phyloP scores from a whole-genome alignment of 75 land plant species.

The Selaginella tamariscina region DNA sequence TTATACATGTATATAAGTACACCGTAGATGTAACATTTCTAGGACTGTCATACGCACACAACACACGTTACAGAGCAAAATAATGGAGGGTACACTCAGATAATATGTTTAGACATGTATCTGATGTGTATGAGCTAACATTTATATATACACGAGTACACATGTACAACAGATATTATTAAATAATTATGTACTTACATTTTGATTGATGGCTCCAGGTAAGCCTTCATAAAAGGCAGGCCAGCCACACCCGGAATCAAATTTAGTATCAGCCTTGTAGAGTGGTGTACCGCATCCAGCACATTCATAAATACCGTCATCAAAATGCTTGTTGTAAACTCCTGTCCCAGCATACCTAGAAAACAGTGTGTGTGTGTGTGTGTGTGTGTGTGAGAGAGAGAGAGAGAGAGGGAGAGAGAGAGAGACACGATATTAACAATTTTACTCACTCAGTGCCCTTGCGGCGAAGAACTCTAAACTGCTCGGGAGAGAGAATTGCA shows the following conservation, averaged over 20 bases:
- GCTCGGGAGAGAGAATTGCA: constrained; percentile 78
- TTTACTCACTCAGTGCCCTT: constrained; percentile 84
- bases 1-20: not conserved
- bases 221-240: constrained; percentile 5
- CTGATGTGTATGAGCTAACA: no score
- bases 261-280: constrained; percentile 5
- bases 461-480: constrained; percentile 73
- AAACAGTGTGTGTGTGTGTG: not conserved
- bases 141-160: no score
- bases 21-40: not conserved
- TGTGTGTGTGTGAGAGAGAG: no score
- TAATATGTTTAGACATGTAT: not conserved
- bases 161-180: not conserved
- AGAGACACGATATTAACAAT: no score
- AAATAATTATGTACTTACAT: constrained; percentile 2
- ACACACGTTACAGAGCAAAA: not conserved
- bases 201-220: constrained; percentile 5
- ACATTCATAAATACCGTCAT: constrained; percentile 9
- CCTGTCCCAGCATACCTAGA: constrained; percentile 9
- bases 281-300: constrained; percentile 10
- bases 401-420: no score
- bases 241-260: constrained; percentile 13
- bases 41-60: not conserved
- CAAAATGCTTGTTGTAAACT: constrained; percentile 8
- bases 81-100: not conserved